Base-by-base conservation (phyloP, 306 rosid species). In the Ormosia semicastrata region DNA sequence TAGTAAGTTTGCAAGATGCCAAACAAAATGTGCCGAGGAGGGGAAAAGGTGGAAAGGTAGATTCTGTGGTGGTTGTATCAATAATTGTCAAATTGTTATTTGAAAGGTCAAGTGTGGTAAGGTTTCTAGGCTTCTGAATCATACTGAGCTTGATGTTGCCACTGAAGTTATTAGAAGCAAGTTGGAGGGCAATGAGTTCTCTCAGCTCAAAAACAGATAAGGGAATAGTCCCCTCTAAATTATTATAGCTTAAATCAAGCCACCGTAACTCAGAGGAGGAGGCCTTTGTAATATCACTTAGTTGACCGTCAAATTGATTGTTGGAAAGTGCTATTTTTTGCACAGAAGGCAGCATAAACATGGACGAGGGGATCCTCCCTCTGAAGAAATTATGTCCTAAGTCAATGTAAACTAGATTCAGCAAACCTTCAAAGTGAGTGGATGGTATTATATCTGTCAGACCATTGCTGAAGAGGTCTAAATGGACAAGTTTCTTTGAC, bases 21-120 rank as follows among this genome's bases (percentile, higher is more conserved):
- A 90, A 57, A 0, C 12, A 4, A 4, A 92, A 24, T 29, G 2
- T 10, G 0, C 0, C 4, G 8, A 89, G 3, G 0, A 49, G 2
- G 1, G 86, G 65, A 68, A 75, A 75, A 2, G 63, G 50, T 1
- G 24, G 24, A 24, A 24, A 24, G 84, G 46, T 18, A 0, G 2
- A 0, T 18, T 24, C 33, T 2, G 0, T 4, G 0, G 2, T 3
- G 0, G 33, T 36, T 1, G 34, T 39, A 18, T 29, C 8, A 24
- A 24, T 1, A 3, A 88, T 14, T 0, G 33, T 70, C 57, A 90
- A 32, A 12, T 73, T 56, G 71, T 87, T 90, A 80, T 29, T 17
- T 29, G 93, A 90, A 77, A 92, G 88, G 41, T 84, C 89, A 1
- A 92, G 80, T 1, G 1, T 3, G 0, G 50, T n/a, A 2, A 88